A percentile compares a stretch with the other conserved stretches of the same genome.
Conservation (phyloP, 1,284 basidiomycete species). For the Golubevia sp. region DNA sequence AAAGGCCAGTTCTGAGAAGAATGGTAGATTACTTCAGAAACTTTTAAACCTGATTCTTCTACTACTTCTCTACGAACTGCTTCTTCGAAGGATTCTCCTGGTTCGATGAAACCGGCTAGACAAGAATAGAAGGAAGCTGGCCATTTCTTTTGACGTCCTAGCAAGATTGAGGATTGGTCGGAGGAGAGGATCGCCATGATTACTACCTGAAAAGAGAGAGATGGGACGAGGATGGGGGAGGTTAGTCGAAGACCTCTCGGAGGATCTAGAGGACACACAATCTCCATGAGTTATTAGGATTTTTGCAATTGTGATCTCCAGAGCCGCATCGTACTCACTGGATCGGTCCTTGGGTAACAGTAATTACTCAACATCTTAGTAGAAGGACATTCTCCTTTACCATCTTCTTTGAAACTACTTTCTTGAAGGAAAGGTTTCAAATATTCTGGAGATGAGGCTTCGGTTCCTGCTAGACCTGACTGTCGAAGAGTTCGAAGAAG, state of each 20-base stretch:
- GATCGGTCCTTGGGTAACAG: constrained; percentile 49
- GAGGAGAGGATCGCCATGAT: constrained; percentile 85
- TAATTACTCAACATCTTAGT: constrained; percentile 39
- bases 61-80: constrained; percentile 89
- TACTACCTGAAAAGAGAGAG: constrained; percentile 67
- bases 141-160: constrained; percentile 78
- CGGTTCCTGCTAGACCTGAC: background rate
- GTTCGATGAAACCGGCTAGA: constrained; percentile 66
- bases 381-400: constrained; percentile 22
- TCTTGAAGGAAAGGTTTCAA: constrained; percentile 9
- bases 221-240: background rate
- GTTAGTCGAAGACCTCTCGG: background rate
- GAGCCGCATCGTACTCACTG: constrained; percentile 4
- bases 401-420: constrained; percentile 19
- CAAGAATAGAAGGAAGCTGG: constrained; percentile 31
- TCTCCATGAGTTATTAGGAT: too few relatives aligned
- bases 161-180: constrained; percentile 78
- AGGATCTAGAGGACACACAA: too few relatives aligned
- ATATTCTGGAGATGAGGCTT: constrained; percentile 6
- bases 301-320: background rate
- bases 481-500: too few relatives aligned
- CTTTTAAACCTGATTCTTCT: constrained; percentile 89
- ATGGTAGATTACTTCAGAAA: constrained; percentile 84
- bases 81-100: constrained; percentile 93
- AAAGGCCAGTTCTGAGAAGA: constrained; percentile 85